Base-by-base conservation (phyloP, 495 filamentous ascomycete genomes). In the Aspergillus kassunensis region DNA sequence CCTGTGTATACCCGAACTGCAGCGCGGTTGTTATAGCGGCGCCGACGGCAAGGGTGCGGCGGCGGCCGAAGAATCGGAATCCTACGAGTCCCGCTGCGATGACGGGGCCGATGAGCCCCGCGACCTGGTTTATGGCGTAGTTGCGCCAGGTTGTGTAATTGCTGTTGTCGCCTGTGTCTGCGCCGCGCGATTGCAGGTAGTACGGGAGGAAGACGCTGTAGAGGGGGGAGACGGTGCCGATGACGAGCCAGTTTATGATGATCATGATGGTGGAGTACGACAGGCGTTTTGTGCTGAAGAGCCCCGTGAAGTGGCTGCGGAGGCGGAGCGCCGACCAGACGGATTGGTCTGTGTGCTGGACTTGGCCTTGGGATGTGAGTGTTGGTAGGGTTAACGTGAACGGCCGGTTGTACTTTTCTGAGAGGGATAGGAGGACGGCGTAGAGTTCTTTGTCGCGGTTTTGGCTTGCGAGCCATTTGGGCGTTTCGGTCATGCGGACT, bases 61-160 rank as follows among this genome's bases (percentile, higher is more conserved):
- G 53, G 21, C 71, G 56, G 1, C 72, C 71, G 37, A 76, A 39
- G 4, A 60, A 51, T 1, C 52, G 63, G 34, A 55, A 51, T 49
- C 73, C 67, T 18, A 70, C 63, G 35, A 76, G 56, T 20, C 62
- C 48, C 13, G 58, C 69, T 3, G 71, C 73, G 48, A 74, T 63
- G 7, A 70, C 58, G 4, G 72, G 71, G 13, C 71, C 72, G 4
- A 65, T 39, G 4, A 75, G 55, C 2, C 70, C 74, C 12, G 60
- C 66, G 12, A 71, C 50, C 39, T 73, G 65, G 54, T 70, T 72
- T 51, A 77, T 67, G 10, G 74, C 72, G 51, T 75, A 77, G 46
- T 75, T 65, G 10, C 70, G 55, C 67, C 69, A 75, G 19, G 66
- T 70, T 9, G 58, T 49, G 31, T 72, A 64, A 15, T 62, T 65